Evolutionary conservation across 2,329 filamentous ascomycete genomes (phyloP), one percentile per base, ranked within the genome.

Genomic region (Atkinsonella hypoxylon): DNA sequence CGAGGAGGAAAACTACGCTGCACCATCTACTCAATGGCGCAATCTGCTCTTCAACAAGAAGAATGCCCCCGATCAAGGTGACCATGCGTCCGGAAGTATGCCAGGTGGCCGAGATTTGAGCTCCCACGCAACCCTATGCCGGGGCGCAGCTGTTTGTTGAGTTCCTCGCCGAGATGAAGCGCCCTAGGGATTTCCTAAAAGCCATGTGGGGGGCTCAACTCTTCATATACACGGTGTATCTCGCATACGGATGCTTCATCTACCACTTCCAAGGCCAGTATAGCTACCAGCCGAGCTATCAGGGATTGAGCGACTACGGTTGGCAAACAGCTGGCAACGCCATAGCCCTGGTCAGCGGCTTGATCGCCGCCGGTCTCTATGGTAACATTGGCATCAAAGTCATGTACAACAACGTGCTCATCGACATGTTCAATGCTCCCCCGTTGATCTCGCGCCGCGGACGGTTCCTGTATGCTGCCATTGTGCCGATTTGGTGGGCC

Each of bases 101-200:
- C 48, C 48, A 36, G 36, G 7, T 10, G 34, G 13, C 1, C 34
- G 34, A 36, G 8, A 36, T 5, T 15, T 15, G 34, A 34, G 13
- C 13, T 36, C 34, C 34, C 34, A 15, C 2, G 18, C 45, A 32
- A 26, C 72, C 76, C 0, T 82, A 81, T 54, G 76, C 76, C n/a
- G 78, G 79, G 3, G 74, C 75, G 2, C 73, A 77, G 60, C 63
- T 82, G 8, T 82, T 81, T 59, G 70, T 72, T 31, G 76, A 79
- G 49, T 75, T 82, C 55, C 69, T 82, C 64, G 70, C 77, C 38
- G 70, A 73, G 62, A 72, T 73, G 70, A 65, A 65, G 31, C 67
- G 67, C 26, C 70, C 70, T 4, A 61, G 61, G 55, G 70, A 72
- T 53, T 73, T 73, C 51, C 62, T 67, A 58, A 72, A 70, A 57